Base-by-base conservation (phyloP, 1,284 basidiomycete species). In the Mycosarcoma maydis region DNA sequence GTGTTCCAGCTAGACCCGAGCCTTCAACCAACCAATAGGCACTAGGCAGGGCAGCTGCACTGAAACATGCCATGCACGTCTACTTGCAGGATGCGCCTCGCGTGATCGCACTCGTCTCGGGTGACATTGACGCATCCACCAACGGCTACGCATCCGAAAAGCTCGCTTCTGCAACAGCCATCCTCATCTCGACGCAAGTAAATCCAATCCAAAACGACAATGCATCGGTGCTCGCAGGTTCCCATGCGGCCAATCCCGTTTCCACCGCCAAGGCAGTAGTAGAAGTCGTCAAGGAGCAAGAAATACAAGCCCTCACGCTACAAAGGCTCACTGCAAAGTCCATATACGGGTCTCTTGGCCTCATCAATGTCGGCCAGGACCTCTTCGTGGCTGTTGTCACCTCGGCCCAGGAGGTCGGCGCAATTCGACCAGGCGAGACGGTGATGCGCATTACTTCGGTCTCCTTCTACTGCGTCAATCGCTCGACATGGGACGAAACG, bases 381-480 rank as follows among this genome's bases (percentile, higher is more conserved):
- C 58, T 76, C 14, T 81, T 80, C 36, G 52, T 80, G 2, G 78
- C 61, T 4, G 71, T 72, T 3, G 73, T 80, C 36, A 73, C 72
- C 10, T 43, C 47, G 9, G 55, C 76, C 8, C 54, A 59, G 17
- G 51, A 61, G 9, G 72, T 80, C 3, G 79, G 79, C 1, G 29
- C 36, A 19, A 66, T 80, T n/a, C 46, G 67, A 16, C 67, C 69
- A 0, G 59, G 55, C 5, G 72, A 77, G 45, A 36, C 16, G 16
- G 70, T 79, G 10, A 57, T 61, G 48, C 48, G 73, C 32, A 75
- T 81, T 47, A 64, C 53, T 6, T 48, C 69, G 8, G 72, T 79
- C n/a, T 54, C 68, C 16, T 81, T 81, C 60, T 76, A 59, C 51
- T 80, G 77, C 41, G 51, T 81, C 42, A 78, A 73, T 26, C 62